Conservation (phyloP, 352 stramenopile species). For the Pythium pyrilobum region DNA sequence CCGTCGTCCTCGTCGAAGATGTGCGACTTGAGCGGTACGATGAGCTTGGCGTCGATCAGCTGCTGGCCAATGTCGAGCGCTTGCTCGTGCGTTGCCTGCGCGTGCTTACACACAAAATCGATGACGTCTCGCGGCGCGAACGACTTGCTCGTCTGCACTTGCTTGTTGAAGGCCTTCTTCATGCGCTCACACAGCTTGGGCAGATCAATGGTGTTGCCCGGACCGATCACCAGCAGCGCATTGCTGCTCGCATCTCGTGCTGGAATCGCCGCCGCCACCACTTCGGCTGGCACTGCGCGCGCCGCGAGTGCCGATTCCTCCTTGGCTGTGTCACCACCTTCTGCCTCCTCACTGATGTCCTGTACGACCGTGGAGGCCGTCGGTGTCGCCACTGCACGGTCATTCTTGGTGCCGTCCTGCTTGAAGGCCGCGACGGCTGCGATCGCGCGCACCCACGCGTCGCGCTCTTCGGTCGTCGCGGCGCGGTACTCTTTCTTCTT, state of each 20-base stretch:
- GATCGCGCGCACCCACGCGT: conserved; percentile 64
- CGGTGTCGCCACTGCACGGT: conserved; percentile 2
- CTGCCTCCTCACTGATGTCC: conserved; percentile 6
- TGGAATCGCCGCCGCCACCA: too few species aligned
- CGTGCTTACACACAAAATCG: conserved; percentile 53
- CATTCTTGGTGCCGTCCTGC: conserved; percentile 21
- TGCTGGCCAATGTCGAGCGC: conserved; percentile 56
- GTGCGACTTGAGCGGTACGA: conserved; percentile 73
- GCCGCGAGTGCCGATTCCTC: too few species aligned
- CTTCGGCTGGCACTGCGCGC: too few species aligned
- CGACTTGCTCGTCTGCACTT: conserved; percentile 73
- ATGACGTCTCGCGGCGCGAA: conserved; percentile 65
- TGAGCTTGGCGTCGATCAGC: conserved; percentile 63
- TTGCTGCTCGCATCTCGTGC: background rate
- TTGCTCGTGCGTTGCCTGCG: conserved; percentile 28
- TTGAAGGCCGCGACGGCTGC: conserved; percentile 60
- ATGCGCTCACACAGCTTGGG: conserved; percentile 59
- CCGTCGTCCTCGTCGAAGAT: conserved; percentile 57
- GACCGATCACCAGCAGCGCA: conserved; percentile 12
- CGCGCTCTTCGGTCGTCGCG: conserved; percentile 44
- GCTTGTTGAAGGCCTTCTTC: conserved; percentile 63
- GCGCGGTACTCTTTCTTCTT: conserved; percentile 79
- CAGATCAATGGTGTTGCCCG: conserved; percentile 46
- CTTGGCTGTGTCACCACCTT: too few species aligned
- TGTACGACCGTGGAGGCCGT: conserved; percentile 1